Evolutionary conservation across 495 filamentous ascomycete genomes (phyloP).

Genomic region (Halenospora varia): DNA sequence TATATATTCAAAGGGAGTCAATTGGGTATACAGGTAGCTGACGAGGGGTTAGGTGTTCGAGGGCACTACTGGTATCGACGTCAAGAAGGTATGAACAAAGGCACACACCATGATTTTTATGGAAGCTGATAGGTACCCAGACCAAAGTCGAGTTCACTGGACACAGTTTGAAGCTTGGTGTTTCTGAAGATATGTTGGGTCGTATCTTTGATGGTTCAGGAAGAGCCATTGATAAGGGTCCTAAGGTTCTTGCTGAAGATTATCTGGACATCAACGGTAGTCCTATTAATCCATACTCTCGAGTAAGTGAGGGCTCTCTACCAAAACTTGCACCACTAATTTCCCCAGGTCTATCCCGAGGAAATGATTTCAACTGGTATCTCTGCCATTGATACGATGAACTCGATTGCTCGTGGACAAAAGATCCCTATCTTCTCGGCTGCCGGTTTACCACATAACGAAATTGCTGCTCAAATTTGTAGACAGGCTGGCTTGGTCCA

Average conservation of each 20-base stretch:
- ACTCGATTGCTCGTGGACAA: conserved; percentile 98
- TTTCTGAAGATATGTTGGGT: conserved; percentile 99
- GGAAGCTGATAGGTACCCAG: conserved; percentile 36
- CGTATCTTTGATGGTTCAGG: conserved; percentile 98
- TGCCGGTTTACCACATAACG: conserved; percentile 96
- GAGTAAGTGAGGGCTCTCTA: too few relatives aligned
- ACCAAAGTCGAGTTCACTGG: conserved; percentile 97
- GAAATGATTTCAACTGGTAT: conserved; percentile 99
- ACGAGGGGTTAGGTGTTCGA: conserved; percentile 76
- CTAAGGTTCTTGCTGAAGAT: conserved; percentile 96
- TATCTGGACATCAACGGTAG: conserved; percentile 99
- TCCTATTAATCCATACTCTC: conserved; percentile 97
- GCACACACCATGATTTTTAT: not conserved
- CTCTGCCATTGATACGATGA: conserved; percentile 99
- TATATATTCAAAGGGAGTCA: conserved; percentile 32
- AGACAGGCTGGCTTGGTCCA: conserved; percentile 91
- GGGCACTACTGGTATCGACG: conserved; percentile 94
- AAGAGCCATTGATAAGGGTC: conserved; percentile 95
- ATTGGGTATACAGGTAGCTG: not conserved
- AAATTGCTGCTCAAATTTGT: conserved; percentile 97
- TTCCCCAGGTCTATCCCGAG: conserved; percentile 83
- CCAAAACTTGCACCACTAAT: too few relatives aligned
- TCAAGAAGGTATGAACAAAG: conserved; percentile 73
- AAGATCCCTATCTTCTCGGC: conserved; percentile 99
- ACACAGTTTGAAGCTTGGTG: conserved; percentile 94